A percentile compares a stretch with the other conserved stretches of the same genome.
Conservation (phyloP, 441 rosid species). For the Pelargonium cotyledonis region DNA sequence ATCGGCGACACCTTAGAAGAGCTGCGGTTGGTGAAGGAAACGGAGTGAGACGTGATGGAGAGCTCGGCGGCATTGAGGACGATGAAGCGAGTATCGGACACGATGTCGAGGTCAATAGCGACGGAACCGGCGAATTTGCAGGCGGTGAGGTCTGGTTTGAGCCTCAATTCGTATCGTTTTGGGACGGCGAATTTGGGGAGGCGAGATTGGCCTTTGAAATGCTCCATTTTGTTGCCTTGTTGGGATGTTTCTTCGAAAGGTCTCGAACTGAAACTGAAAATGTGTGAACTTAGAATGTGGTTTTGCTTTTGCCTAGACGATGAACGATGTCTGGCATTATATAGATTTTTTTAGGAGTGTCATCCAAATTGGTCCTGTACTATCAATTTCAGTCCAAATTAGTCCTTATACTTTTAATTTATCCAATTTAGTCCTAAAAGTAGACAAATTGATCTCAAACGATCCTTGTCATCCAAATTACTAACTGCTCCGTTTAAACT, state of each 20-base stretch:
- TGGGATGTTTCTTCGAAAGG: background rate
- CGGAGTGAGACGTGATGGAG: slow-evolving; percentile 36
- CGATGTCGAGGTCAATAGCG: slow-evolving; percentile 52
- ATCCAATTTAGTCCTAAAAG: no score
- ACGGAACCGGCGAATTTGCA: slow-evolving; percentile 72
- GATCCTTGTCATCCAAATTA: no score
- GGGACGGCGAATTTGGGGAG: slow-evolving; percentile 82
- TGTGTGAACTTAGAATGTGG: background rate
- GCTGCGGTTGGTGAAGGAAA: slow-evolving; percentile 36
- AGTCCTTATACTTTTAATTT: no score
- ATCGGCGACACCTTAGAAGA: slow-evolving; percentile 49
- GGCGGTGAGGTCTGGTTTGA: slow-evolving; percentile 66
- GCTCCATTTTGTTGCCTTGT: slow-evolving; percentile 44
- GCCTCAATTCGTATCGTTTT: slow-evolving; percentile 63
- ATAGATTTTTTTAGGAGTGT: no score
- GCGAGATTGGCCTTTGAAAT: slow-evolving; percentile 75
- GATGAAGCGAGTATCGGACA: slow-evolving; percentile 52
- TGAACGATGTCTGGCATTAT: no score
- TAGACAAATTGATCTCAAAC: no score
- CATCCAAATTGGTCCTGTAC: no score
- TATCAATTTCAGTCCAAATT: no score
- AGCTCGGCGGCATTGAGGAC: slow-evolving; percentile 95
- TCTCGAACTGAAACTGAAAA: background rate
- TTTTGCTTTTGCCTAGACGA: background rate
- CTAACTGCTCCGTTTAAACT: no score